Base-by-base conservation (phyloP, 768 basidiomycete genomes). In the Phanerochaete sordida region DNA sequence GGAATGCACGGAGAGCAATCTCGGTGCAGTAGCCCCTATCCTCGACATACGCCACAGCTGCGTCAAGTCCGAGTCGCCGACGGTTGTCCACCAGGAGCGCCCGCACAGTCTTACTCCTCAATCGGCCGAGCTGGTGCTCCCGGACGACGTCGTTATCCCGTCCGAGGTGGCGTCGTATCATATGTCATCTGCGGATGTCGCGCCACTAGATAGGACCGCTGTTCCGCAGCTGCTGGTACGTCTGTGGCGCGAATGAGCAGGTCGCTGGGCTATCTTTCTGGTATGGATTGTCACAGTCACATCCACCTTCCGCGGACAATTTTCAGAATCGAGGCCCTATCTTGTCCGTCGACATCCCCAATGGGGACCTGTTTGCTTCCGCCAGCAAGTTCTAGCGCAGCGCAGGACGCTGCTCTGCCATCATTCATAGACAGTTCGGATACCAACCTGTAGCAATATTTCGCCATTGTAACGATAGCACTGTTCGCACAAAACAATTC, bases 21-120 rank as follows among this genome's bases (percentile, higher is more conserved):
- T n/a, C 23, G 30, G 27, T 28, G 31, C 39, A 19, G 48, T 46
- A 12, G 59, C 12, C 3, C 59, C 54, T 19, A 21, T 35, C 9
- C 2, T 56, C 19, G 52, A 60, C 45, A 56, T 55, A 23, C 39
- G 45, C n/a, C 52, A 48, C 30, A 24, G 15, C 35, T 57, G 55
- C 28, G 60, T 61, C 15, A 61, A 61, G 27, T 33, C 54, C 7
- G 12, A n/a, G 2, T 56, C 60, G 19, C 60, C 60, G 21, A 57
- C 55, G 3, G 35, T 61, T 13, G 37, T 61, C 2, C 47, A 61
- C 19, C 55, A 61, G 47, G 23, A 39, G 19, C 9, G 19, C 15
- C 47, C 31, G 3, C 24, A 39, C 35, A 39, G 9, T 43, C n/a
- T 50, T 21, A 44, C 55, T 7, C 46, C 54, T 16, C 54, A 26